Percentiles rank a stretch among this genome's conserved stretches.
Evolutionary conservation across 768 basidiomycete species (phyloP).

Genomic region (Dendrothele bispora): DNA sequence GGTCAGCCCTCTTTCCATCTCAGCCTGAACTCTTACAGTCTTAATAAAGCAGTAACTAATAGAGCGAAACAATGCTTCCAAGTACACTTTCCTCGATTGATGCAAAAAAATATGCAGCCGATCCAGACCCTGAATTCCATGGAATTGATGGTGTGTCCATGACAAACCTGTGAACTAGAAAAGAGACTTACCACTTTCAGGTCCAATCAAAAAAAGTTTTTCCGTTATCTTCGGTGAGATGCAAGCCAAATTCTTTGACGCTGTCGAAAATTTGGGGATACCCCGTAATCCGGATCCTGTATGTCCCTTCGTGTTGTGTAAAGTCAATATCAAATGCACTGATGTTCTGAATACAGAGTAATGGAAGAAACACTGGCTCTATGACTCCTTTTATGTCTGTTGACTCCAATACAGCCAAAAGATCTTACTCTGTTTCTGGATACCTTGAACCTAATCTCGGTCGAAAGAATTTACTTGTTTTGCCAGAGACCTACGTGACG

Average conservation of each 20-base stretch:
- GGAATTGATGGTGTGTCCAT: not conserved
- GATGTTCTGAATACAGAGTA: slow-evolving; percentile 3
- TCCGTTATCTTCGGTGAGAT: not conserved
- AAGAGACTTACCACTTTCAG: not conserved
- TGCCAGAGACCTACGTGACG: slow-evolving; percentile 22
- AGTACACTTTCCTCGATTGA: not conserved
- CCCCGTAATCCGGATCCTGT: slow-evolving; percentile 3
- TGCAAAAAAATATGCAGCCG: not conserved
- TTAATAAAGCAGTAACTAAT: not conserved
- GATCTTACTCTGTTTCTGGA: slow-evolving; percentile 24
- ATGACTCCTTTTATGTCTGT: slow-evolving; percentile 11
- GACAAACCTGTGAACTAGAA: not conserved
- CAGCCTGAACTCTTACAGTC: not conserved
- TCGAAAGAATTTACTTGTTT: slow-evolving; percentile 26
- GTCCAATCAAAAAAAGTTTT: slow-evolving; percentile 1
- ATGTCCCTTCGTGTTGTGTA: not conserved
- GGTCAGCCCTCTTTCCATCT: not conserved
- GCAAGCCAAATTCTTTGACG: not conserved
- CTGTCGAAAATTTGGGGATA: not conserved
- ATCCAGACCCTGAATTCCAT: not conserved
- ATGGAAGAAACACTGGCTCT: slow-evolving; percentile 9
- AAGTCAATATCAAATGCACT: too few relatives aligned
- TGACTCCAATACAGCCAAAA: slow-evolving; percentile 20
- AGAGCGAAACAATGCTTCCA: not conserved
- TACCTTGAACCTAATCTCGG: slow-evolving; percentile 27